Evolutionary conservation across 176 grass and related monocot species (phyloP), one percentile per base, ranked within the genome.

Genomic region (Coix lacrymajobi): DNA sequence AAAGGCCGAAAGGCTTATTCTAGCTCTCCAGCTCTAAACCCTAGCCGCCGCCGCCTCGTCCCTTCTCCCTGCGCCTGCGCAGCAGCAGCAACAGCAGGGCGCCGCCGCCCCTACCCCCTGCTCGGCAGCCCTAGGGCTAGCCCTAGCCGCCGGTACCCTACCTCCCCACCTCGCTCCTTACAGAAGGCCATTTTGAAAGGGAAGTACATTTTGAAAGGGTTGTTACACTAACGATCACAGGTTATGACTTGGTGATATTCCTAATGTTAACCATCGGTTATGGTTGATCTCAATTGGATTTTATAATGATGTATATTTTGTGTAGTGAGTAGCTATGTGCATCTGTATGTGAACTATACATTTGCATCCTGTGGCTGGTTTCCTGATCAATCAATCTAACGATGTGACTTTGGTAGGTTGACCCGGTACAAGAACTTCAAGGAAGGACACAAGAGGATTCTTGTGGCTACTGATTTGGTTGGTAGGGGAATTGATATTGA

Each of bases 361-460:
- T 70, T 71, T 44, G 40, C n/a, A 70, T 7, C 28, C 3, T 25
- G 11, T 41, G 11, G 37, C 8, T 3, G 16, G 34, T 71, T 26
- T 29, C 3, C 6, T 69, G 13, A 10, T 26, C 7, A 8, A 30
- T 26, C 13, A 15, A 30, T 45, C 25, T 71, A 30, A 71, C 69
- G 24, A 22, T 1, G 13, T 29, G 1, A 14, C 25, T 89, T 76
- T 89, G 19, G 38, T 62, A 97, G 95, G 89, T 70, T 99, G 31
- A 99, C 91, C 1, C 90, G 89, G 37, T 99, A 99, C 87, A 99
- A 99, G 69, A 93, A 88, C 66, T 99, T 99, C 80, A 99, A 99
- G 89, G 96, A 99, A 93, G 96, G 96, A 10, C 96, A 96, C 85
- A 99, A 99, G 78, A 93, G 96, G 43, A 99, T 99, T 76, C 89